These are phyloP conservation scores for Irpex rosettiformis DNA, from an alignment of 1,284 basidiomycete species.

Conservation along the genomic window DNA sequence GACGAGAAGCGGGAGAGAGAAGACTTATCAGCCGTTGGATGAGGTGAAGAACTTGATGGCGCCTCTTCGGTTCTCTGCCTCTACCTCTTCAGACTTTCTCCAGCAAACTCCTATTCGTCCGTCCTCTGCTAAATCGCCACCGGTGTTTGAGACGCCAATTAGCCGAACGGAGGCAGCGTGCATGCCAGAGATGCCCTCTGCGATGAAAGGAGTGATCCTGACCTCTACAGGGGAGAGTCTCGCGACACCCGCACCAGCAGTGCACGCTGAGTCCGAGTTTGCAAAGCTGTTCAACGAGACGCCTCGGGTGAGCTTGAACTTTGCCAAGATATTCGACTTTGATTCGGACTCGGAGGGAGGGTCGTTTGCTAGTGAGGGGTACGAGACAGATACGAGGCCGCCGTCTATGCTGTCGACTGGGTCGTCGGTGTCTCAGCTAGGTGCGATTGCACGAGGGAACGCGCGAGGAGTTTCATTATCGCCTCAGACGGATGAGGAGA, in stretches of 20 bases:
- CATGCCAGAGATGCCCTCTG: slow-evolving; percentile 40
- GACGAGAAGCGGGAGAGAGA: slow-evolving; percentile 30
- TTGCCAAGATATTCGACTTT: slow-evolving; percentile 71
- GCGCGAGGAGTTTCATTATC: background rate
- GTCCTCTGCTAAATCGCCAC: slow-evolving; percentile 28
- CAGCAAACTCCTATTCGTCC: slow-evolving; percentile 19
- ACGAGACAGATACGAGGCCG: slow-evolving; percentile 28
- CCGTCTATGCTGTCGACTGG: slow-evolving; percentile 24
- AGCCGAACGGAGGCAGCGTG: slow-evolving; percentile 21
- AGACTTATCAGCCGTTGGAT: slow-evolving; percentile 44
- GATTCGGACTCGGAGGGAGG: slow-evolving; percentile 38
- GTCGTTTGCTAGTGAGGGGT: slow-evolving; percentile 23
- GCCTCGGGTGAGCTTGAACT: slow-evolving; percentile 9
- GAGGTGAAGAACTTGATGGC: slow-evolving; percentile 70
- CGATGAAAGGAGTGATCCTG: slow-evolving; percentile 80
- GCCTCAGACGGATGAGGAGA: background rate
- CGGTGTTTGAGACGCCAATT: slow-evolving; percentile 38
- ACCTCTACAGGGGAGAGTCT: slow-evolving; percentile 71
- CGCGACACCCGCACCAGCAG: slow-evolving; percentile 55
- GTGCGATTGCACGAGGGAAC: background rate
- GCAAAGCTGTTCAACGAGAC: slow-evolving; percentile 33
- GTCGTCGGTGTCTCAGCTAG: slow-evolving; percentile 18
- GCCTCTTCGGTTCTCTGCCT: slow-evolving; percentile 37
- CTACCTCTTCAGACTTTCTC: slow-evolving; percentile 28
- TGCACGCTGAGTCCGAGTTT: slow-evolving; percentile 38